Base-by-base conservation (phyloP, 495 filamentous ascomycete species). In the Aspergillus ostianus region DNA sequence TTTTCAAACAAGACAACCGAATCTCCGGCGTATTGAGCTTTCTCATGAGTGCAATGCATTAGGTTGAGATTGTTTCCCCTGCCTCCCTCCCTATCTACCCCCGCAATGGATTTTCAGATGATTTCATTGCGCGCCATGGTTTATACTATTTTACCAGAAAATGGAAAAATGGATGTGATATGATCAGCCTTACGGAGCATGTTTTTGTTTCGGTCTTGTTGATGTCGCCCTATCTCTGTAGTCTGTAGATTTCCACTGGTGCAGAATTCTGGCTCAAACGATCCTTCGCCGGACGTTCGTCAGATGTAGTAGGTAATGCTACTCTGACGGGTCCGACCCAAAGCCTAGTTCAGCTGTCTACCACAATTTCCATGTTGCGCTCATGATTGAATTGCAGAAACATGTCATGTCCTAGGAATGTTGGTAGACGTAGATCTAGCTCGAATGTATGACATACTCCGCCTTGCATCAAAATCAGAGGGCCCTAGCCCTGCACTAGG, bases 161-260 rank as follows among this genome's bases (percentile, higher is more conserved):
- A 67, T 59, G 59, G 57, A 60, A 67, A 59, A 63, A 63, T 63
- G 60, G 55, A 63, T 58, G 55, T 59, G 55, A 68, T 61, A 65
- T 65, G 62, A 65, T 61, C 15, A 57, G 30, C 49, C 51, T 18
- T 57, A 29, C n/a, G n/a, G n/a, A n/a, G n/a, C n/a, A n/a, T 51
- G 55, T 50, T 52, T 41, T 36, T 29, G 50, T 15, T 45, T 53
- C 32, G 47, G 47, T 48, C 49, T 2, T 26, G 4, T 26, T 26
- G 23, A 26, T 26, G 2, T 26, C 23, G 23, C 23, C 23, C 4
- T 26, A 26, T 26, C 23, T 56, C n/a, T 49, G 41, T 44, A 8
- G 2, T 9, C 44, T 63, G 66, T 68, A 68, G 62, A 63, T 60
- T 51, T 51, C 49, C 46, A 21, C 44, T 6, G 30, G 30, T 6